A percentile compares a stretch with the other conserved stretches of the same genome.
Conservation (phyloP, 441 rosid genomes). For the Populus hybrid region DNA sequence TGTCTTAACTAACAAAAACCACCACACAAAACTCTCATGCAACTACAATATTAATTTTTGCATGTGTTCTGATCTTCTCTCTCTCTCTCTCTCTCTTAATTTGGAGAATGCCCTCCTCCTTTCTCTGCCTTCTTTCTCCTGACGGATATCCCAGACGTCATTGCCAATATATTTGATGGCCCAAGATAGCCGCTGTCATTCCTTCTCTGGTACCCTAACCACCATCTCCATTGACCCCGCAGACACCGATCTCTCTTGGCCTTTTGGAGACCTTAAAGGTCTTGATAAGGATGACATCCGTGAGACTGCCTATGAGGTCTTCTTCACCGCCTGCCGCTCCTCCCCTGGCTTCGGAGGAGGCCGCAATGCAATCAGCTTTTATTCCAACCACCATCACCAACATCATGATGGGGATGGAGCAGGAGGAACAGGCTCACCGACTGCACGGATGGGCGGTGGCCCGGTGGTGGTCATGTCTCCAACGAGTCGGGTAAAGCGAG, state of each 20-base stretch:
- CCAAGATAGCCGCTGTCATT: slow-evolving; percentile 48
- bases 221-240: slow-evolving; percentile 28
- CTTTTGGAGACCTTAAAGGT: slow-evolving; percentile 55
- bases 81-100: neutral
- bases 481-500: slow-evolving; percentile 62
- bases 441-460: slow-evolving; percentile 32
- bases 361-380: slow-evolving; percentile 53
- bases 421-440: slow-evolving; percentile 26
- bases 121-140: slow-evolving; percentile 40
- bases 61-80: slow-evolving; percentile 8
- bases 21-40: slow-evolving; percentile 29
- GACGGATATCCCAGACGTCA: slow-evolving; percentile 31
- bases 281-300: slow-evolving; percentile 65
- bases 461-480: slow-evolving; percentile 67
- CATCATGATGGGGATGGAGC: slow-evolving; percentile 34
- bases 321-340: slow-evolving; percentile 85
- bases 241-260: slow-evolving; percentile 57
- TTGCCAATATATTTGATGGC: slow-evolving; percentile 29
- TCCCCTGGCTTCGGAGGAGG: slow-evolving; percentile 85
- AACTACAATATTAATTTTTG: neutral
- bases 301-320: slow-evolving; percentile 80
- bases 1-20: slow-evolving; percentile 14
- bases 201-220: slow-evolving; percentile 39
- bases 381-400: slow-evolving; percentile 37
- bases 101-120: slow-evolving; percentile 25